A percentile compares a stretch with the other conserved stretches of the same genome.
phyloP scores from a whole-genome alignment of 2,329 filamentous ascomycete genomes.

The Fusarium luffae region DNA sequence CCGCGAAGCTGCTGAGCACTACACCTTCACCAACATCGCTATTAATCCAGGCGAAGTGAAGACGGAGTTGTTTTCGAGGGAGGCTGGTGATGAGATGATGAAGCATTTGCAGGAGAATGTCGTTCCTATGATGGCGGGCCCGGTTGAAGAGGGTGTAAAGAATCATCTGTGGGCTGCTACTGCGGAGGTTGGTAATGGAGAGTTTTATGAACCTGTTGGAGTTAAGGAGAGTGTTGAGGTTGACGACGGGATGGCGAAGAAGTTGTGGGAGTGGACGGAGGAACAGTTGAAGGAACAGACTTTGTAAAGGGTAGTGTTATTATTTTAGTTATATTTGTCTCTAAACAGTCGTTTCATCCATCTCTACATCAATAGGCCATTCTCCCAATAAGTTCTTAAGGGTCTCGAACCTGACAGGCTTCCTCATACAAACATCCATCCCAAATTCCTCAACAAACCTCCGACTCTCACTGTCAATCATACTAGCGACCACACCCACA shows the following conservation, averaged over 20 bases:
- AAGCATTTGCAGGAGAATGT: neutral
- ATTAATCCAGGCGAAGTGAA: slow-evolving; percentile 11
- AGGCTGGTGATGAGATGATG: slow-evolving; percentile 7
- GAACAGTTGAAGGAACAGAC: neutral
- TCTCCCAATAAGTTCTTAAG: neutral
- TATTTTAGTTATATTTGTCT: accelerated
- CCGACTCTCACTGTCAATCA: neutral
- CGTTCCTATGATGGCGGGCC: accelerated
- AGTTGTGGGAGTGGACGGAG: slow-evolving; percentile 14
- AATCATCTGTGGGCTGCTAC: slow-evolving; percentile 15
- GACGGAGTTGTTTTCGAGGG: neutral
- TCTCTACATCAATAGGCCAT: neutral
- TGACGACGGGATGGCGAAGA: neutral
- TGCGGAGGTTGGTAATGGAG: accelerated
- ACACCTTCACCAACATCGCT: neutral
- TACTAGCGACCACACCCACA: neutral
- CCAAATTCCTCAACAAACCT: neutral
- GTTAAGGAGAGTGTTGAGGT: neutral
- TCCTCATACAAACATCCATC: slow-evolving; percentile 3
- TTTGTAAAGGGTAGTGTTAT: neutral
- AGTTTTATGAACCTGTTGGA: slow-evolving; percentile 19
- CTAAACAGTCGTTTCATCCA: too few relatives aligned
- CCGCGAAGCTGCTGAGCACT: neutral
- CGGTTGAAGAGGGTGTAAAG: neutral
- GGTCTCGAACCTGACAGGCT: neutral